Evolutionary conservation across 2,329 filamentous ascomycete species (phyloP).

Genomic region (Botrytis deweyae): DNA sequence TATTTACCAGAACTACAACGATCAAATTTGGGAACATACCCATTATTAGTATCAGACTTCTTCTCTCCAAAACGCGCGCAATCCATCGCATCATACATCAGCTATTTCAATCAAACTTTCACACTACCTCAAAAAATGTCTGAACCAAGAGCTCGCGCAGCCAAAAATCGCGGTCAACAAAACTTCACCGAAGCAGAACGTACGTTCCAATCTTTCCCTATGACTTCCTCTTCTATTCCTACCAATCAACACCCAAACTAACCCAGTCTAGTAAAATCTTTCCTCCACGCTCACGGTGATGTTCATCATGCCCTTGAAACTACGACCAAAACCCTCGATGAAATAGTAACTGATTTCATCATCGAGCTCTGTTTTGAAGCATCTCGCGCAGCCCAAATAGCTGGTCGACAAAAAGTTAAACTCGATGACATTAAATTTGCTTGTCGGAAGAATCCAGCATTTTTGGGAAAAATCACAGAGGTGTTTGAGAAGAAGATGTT

Average conservation of each 20-base stretch:
- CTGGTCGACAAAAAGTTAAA: conserved; percentile 93
- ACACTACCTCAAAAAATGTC: conserved; percentile 44
- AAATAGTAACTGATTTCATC: conserved; percentile 95
- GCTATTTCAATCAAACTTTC: background rate
- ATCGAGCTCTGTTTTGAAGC: conserved; percentile 91
- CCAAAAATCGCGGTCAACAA: conserved; percentile 79
- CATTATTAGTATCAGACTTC: background rate
- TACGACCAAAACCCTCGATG: conserved; percentile 84
- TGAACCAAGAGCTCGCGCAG: conserved; percentile 74
- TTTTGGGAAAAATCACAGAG: conserved; percentile 86
- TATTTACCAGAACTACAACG: background rate
- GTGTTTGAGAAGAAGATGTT: conserved; percentile 84
- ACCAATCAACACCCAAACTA: background rate
- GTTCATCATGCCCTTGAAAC: conserved; percentile 73
- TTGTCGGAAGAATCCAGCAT: conserved; percentile 77
- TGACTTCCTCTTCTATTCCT: background rate
- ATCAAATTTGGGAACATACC: background rate
- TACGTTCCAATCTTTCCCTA: conserved; percentile 43
- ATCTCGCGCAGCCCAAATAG: conserved; percentile 79
- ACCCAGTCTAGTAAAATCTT: conserved; percentile 57
- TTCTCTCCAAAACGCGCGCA: background rate
- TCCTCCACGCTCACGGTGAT: conserved; percentile 81
- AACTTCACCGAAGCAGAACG: conserved; percentile 73
- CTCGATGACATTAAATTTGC: conserved; percentile 97
- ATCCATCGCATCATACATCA: background rate